Evolutionary conservation across 352 stramenopile species (phyloP), one percentile per base, ranked within the genome.

Genomic region (Phytophthora pluvialis): DNA sequence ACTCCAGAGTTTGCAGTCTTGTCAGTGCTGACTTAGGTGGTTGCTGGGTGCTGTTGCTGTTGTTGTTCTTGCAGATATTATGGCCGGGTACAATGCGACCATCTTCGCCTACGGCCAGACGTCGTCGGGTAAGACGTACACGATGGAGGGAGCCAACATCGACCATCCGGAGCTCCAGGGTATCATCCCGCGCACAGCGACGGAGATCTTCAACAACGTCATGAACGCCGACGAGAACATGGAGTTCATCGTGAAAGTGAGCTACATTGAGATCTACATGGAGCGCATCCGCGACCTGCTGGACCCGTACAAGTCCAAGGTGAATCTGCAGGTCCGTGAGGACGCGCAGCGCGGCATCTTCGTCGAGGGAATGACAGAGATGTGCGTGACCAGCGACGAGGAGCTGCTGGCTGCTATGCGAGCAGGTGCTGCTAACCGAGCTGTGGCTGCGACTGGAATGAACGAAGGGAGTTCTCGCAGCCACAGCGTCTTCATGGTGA

Each of bases 231-330:
- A 96, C 48, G 89, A 97, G 61, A 94, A 95, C 75, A 90, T 97
- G 48, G 91, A 97, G 70, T 98, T 98, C 70, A 96, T 94, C 49
- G 86, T 97, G 28, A 94, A 93, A 67, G 89, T 97, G 38, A 96
- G 86, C 70, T 98, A 98, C 82, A 96, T 98, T 59, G 95, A 98
- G 77, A 98, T 98, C 60, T 98, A 98, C 78, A 97, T 98, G 87
- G 95, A 98, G 72, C 81, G 83, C 28, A 98, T 98, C 50, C 83
- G 91, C 16, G 95, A 98, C 61, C 70, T 98, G 12, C 72, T 98
- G 42, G 91, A 98, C 62, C 77, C 80, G 50, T 95, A 95, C 75
- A 95, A 96, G 62, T 93, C 89, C 32, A 95, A 97, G 62, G 78
- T 93, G 15, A 98, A 97, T 64, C 64, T 98, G 18, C 90, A 95